Percentiles rank a stretch among this genome's conserved stretches.
Conservation (phyloP, 2,329 filamentous ascomycete species). For the Knoxdaviesia proteae region DNA sequence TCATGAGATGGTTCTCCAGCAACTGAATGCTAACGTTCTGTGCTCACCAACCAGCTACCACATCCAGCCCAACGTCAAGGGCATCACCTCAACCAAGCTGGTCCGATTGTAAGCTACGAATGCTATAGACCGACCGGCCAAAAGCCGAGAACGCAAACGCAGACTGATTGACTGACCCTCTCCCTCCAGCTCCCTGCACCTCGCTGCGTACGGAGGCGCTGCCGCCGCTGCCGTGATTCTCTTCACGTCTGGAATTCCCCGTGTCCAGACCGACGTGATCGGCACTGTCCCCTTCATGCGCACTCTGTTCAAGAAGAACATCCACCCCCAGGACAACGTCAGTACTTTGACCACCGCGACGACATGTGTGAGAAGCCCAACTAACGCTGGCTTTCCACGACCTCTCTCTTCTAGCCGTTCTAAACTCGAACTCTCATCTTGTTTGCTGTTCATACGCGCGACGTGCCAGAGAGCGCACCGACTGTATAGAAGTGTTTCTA, state of each 20-base stretch:
- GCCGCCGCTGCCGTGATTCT: slow-evolving; percentile 36
- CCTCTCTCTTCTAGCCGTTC: not conserved
- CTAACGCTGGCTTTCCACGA: not conserved
- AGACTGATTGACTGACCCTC: slow-evolving; percentile 17
- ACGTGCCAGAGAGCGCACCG: no score
- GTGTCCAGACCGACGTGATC: slow-evolving; percentile 37
- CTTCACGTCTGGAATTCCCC: slow-evolving; percentile 40
- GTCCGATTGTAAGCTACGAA: slow-evolving; percentile 25
- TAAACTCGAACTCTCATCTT: no score
- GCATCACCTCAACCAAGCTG: slow-evolving; percentile 27
- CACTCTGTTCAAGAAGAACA: slow-evolving; percentile 1
- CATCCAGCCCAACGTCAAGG: slow-evolving; percentile 31
- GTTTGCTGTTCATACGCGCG: no score
- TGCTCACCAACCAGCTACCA: slow-evolving; percentile 26
- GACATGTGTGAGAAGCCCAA: no score
- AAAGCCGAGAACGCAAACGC: not conserved
- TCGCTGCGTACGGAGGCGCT: slow-evolving; percentile 34
- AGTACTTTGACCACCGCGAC: not conserved
- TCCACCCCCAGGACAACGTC: slow-evolving; percentile 5
- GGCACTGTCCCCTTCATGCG: slow-evolving; percentile 17
- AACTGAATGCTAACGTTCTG: no score
- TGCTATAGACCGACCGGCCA: not conserved
- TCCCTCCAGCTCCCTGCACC: slow-evolving; percentile 12
- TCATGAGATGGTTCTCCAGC: no score
- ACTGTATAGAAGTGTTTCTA: no score